Percentiles rank a stretch among this genome's conserved stretches.
These are phyloP conservation scores for Aspergillaceae sp. DNA, from an alignment of 2,329 filamentous ascomycete genomes.

Conservation along the genomic window DNA sequence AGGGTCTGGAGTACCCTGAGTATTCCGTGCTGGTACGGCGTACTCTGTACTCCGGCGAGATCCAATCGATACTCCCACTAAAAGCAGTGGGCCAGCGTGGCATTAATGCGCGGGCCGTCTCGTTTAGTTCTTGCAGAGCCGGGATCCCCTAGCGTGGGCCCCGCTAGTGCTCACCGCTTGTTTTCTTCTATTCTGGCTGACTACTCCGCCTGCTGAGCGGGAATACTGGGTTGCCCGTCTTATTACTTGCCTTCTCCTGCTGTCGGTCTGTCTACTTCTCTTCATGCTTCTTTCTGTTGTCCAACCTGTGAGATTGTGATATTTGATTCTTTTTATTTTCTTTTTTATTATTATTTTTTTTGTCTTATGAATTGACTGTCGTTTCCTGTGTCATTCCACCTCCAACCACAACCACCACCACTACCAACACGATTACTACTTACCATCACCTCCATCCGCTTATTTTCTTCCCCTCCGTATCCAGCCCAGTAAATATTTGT, in stretches of 20 bases:
- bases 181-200: constrained; percentile 12
- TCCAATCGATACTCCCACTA: no score
- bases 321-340: constrained; percentile 2
- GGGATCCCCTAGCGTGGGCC: constrained; percentile 32
- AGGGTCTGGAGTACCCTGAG: no score
- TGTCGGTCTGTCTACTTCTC: neutral
- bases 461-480: constrained; percentile 11
- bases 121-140: constrained; percentile 8
- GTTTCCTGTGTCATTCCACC: neutral
- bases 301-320: no score
- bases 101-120: constrained; percentile 1
- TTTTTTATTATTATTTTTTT: constrained; percentile 5
- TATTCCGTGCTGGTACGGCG: no score
- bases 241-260: neutral
- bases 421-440: neutral
- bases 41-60: no score
- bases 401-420: neutral
- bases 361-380: constrained; percentile 1
- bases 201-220: no score
- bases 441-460: neutral
- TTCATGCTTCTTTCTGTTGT: neutral
- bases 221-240: constrained; percentile 16
- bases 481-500: constrained; percentile 10
- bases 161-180: constrained; percentile 33
- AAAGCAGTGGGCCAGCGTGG: neutral